Conservation (phyloP, 495 filamentous ascomycete species). For the Neurospora africana region DNA sequence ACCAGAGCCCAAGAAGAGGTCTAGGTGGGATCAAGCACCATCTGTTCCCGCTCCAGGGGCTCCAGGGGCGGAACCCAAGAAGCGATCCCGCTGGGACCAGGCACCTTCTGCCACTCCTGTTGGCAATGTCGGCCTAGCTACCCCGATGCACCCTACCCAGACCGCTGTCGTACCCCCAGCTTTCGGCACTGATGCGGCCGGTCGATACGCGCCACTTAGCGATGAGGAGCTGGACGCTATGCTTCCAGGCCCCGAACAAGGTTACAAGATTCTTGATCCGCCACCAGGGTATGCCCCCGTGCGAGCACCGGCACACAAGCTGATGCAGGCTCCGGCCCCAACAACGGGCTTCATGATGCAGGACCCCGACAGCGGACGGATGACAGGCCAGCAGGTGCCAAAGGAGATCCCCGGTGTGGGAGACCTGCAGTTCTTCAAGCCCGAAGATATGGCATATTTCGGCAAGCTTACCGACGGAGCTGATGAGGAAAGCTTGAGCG, state of each 20-base stretch:
- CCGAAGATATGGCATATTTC: constrained; percentile 98
- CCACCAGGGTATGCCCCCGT: constrained; percentile 90
- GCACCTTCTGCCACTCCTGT: constrained; percentile 77
- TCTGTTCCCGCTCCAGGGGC: constrained; percentile 42
- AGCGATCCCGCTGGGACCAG: constrained; percentile 82
- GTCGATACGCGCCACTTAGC: constrained; percentile 65
- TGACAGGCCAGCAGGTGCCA: constrained; percentile 83
- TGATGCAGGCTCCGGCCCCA: constrained; percentile 63
- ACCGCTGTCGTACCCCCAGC: constrained; percentile 42
- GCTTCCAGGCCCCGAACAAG: constrained; percentile 66
- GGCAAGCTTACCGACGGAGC: constrained; percentile 91
- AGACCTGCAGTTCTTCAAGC: constrained; percentile 97
- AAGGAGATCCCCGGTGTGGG: constrained; percentile 97
- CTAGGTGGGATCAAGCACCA: constrained; percentile 85
- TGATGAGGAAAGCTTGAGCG: constrained; percentile 84
- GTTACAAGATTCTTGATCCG: constrained; percentile 87
- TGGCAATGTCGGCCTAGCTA: constrained; percentile 69
- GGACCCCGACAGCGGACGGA: constrained; percentile 70
- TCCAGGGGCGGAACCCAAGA: constrained; percentile 46
- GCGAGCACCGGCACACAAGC: constrained; percentile 62
- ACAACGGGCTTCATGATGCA: constrained; percentile 94
- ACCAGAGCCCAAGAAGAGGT: constrained; percentile 58
- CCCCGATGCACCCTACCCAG: constrained; percentile 77
- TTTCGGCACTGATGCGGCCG: constrained; percentile 76
- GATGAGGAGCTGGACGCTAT: constrained; percentile 92